Evolutionary conservation across 2,329 filamentous ascomycete genomes (phyloP).

Genomic region (Colletotrichum sp.): DNA sequence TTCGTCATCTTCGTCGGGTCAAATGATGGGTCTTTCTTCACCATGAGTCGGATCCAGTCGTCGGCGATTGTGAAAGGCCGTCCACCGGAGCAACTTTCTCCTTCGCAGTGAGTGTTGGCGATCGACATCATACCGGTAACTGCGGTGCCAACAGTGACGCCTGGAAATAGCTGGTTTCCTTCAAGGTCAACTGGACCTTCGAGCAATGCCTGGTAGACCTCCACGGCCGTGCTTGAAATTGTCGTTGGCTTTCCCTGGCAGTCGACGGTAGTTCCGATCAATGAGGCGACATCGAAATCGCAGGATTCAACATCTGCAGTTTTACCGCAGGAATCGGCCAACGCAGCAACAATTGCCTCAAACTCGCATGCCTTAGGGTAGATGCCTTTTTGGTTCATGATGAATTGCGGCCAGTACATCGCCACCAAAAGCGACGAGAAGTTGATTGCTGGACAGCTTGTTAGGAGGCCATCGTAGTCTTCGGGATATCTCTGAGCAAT

Average conservation of each 20-base stretch:
- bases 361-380: constrained; percentile 8
- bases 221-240: background rate
- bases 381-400: background rate
- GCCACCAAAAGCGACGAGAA: background rate
- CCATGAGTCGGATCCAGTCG: background rate
- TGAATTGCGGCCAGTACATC: background rate
- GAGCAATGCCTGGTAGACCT: background rate
- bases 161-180: background rate
- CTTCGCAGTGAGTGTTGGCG: background rate
- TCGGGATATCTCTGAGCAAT: constrained; percentile 58
- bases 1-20: constrained; percentile 15
- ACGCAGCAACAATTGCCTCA: constrained; percentile 42
- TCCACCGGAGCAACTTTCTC: background rate
- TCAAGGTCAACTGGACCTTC: background rate
- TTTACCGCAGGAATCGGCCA: constrained; percentile 42
- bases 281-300: background rate
- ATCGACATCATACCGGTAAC: background rate
- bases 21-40: constrained; percentile 33
- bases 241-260: background rate
- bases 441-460: constrained; percentile 46
- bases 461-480: constrained; percentile 64
- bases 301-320: constrained; percentile 26
- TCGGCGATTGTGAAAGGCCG: background rate
- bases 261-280: background rate
- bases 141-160: background rate